Evolutionary conservation across 169 alveolate species (phyloP).

Genomic region (Eimeria necatrix): DNA sequence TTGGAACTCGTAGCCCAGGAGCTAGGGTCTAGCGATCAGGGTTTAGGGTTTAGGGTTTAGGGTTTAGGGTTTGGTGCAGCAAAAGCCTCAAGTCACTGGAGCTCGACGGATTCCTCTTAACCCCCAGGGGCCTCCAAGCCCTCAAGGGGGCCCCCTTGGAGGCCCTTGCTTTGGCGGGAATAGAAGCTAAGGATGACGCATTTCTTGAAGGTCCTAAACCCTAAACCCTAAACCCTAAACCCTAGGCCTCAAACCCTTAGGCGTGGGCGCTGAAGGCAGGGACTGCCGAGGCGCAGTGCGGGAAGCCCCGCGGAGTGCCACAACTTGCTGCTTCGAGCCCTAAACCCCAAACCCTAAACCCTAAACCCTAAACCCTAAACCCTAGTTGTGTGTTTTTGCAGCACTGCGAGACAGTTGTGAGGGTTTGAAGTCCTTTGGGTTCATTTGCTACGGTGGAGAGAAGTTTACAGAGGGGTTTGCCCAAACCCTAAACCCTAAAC

Average conservation of each 20-base stretch:
- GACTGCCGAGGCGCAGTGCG: background rate
- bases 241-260: background rate
- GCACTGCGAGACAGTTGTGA: slow-evolving; percentile 6
- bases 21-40: background rate
- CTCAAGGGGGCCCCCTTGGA: slow-evolving; percentile 58
- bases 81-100: slow-evolving; percentile 12
- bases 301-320: no score
- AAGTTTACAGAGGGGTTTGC: background rate
- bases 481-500: slow-evolving; percentile 29
- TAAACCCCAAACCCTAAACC: no score
- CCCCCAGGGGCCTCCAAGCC: slow-evolving; percentile 25
- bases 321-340: no score
- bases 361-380: slow-evolving; percentile 18
- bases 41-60: slow-evolving; percentile 44
- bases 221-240: slow-evolving; percentile 47
- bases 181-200: slow-evolving; percentile 17
- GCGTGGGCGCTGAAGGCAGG: no score
- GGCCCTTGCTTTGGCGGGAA: slow-evolving; percentile 23
- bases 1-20: background rate
- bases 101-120: slow-evolving; percentile 21
- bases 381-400: background rate
- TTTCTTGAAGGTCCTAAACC: slow-evolving; percentile 39
- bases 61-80: slow-evolving; percentile 33
- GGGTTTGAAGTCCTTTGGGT: slow-evolving; percentile 26
- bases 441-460: slow-evolving; percentile 52